Conservation (phyloP, 768 basidiomycete species). For the Hygrocybe coccinea region DNA sequence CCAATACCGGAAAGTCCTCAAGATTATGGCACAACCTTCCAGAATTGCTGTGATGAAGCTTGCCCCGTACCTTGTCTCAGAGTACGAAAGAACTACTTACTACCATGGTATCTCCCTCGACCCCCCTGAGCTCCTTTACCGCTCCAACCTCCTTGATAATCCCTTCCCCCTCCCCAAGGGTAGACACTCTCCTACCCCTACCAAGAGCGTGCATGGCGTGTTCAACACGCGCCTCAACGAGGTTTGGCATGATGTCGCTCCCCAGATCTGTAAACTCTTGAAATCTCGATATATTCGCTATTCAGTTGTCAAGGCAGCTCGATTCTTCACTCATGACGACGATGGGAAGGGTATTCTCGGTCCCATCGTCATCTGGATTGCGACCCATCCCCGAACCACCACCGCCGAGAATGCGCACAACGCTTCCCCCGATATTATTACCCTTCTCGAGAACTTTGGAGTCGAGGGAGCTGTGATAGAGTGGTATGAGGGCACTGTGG, state of each 20-base stretch:
- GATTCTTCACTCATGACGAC: constrained; percentile 15
- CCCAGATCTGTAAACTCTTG: constrained; percentile 23
- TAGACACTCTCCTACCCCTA: constrained; percentile 17
- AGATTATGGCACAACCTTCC: too few relatives aligned
- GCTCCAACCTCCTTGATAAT: constrained; percentile 27
- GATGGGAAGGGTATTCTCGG: constrained; percentile 25
- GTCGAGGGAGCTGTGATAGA: constrained; percentile 34
- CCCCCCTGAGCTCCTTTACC: constrained; percentile 34
- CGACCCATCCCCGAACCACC: constrained; percentile 30
- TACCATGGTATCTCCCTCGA: constrained; percentile 34
- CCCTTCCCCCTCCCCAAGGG: constrained; percentile 25
- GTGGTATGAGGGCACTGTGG: constrained; percentile 32
- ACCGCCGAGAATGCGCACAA: constrained; percentile 26
- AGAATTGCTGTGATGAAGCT: not conserved
- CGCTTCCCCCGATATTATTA: constrained; percentile 34
- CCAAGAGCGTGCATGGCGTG: constrained; percentile 32
- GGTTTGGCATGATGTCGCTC: constrained; percentile 32
- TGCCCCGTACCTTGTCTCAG: constrained; percentile 24
- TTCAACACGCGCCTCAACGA: constrained; percentile 32
- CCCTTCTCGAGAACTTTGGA: constrained; percentile 27
- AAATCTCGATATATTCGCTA: constrained; percentile 22
- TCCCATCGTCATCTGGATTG: constrained; percentile 39
- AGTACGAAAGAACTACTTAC: constrained; percentile 26
- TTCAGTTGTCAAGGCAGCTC: constrained; percentile 27
- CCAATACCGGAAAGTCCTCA: too few relatives aligned